Evolutionary conservation across 352 stramenopile genomes (phyloP).

Genomic region (Pythium guiyangense): DNA sequence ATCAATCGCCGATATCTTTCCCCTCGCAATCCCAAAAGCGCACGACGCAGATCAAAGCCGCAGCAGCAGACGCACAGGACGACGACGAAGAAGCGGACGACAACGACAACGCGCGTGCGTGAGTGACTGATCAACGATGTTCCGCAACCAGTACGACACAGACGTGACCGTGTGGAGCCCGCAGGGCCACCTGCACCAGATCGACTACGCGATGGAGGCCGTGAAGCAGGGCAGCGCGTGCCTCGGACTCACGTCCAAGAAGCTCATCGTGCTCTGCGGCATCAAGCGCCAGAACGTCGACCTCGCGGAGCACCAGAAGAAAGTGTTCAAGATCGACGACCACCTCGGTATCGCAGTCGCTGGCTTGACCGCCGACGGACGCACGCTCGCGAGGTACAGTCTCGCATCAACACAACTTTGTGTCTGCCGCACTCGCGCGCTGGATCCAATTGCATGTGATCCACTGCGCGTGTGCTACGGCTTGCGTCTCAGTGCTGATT

Average conservation of each 20-base stretch:
- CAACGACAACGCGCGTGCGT: too few species aligned
- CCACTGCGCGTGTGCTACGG: not conserved
- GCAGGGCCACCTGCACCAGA: constrained; percentile 98
- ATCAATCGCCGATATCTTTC: too few species aligned
- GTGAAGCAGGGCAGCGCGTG: constrained; percentile 96
- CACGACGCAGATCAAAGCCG: too few species aligned
- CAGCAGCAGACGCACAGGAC: too few species aligned
- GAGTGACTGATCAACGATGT: constrained; percentile 75
- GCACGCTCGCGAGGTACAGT: constrained; percentile 84
- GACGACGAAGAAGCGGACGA: not conserved
- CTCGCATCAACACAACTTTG: too few species aligned
- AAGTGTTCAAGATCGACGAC: constrained; percentile 98
- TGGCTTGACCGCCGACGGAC: constrained; percentile 96
- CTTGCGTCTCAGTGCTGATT: too few species aligned
- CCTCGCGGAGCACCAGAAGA: constrained; percentile 96
- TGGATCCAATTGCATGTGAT: not conserved
- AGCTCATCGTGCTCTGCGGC: constrained; percentile 91
- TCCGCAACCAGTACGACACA: constrained; percentile 99
- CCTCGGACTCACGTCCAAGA: constrained; percentile 93
- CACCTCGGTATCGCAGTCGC: constrained; percentile 98
- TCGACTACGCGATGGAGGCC: constrained; percentile 96
- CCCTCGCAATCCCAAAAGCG: too few species aligned
- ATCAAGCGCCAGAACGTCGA: constrained; percentile 84
- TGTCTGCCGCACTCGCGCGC: too few species aligned
- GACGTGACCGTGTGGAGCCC: constrained; percentile 99